phyloP scores from a whole-genome alignment of 164 flowering plant species.

The Berberis thunbergii region DNA sequence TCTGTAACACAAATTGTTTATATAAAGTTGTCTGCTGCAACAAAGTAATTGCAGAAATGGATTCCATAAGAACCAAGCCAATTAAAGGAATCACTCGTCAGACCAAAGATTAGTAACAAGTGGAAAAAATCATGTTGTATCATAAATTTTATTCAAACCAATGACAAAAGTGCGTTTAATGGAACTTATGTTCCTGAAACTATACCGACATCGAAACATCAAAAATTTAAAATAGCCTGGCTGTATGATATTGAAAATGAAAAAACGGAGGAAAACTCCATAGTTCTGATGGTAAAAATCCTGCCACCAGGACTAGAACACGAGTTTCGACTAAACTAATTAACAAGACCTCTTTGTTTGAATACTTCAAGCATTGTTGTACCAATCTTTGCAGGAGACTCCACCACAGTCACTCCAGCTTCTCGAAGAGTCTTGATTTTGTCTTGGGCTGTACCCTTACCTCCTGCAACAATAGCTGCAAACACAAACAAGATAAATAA shows the following conservation, averaged over 20 bases:
- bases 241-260: neutral
- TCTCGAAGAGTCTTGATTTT: constrained; percentile 83
- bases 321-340: constrained; percentile 10
- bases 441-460: constrained; percentile 98
- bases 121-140: neutral
- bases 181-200: neutral
- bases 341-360: constrained; percentile 70
- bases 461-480: constrained; percentile 98
- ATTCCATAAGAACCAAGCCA: too few species aligned
- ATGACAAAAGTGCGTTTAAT: neutral
- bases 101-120: too few species aligned
- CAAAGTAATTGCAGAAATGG: too few species aligned
- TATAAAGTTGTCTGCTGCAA: too few species aligned
- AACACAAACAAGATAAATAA: neutral
- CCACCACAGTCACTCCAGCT: constrained; percentile 92
- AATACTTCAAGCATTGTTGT: constrained; percentile 76
- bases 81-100: too few species aligned
- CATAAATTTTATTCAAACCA: neutral
- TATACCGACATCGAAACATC: neutral
- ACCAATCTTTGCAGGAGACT: constrained; percentile 96
- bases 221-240: neutral
- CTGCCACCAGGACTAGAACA: neutral
- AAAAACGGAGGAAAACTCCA: neutral
- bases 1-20: too few species aligned
- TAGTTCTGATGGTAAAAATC: neutral